Evolutionary conservation across 1,284 basidiomycete species (phyloP), one percentile per base, ranked within the genome.

Genomic region (Rhodotorula mucilaginosa): DNA sequence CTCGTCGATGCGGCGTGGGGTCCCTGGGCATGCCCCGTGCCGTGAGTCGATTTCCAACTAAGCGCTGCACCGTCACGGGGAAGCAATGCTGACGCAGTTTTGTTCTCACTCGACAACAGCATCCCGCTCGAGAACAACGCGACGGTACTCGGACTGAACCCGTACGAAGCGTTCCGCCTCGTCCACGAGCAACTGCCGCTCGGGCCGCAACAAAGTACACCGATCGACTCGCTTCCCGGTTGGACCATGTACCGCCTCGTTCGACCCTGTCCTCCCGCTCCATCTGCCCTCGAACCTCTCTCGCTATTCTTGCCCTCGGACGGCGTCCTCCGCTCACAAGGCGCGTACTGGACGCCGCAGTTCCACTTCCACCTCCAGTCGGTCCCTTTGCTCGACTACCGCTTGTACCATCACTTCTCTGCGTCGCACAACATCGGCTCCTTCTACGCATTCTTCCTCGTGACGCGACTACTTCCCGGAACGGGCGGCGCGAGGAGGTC

Each of bases 201-300:
- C 23, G 51, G 49, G 2, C 18, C 69, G 1, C 7, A 34, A 2
- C 64, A 49, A 46, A 67, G 72, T 2, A 39, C 21, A 10, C 69
- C 74, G 0, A 66, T 75, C 66, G 74, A 75, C 72, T n/a, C 54
- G 18, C 46, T 67, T 34, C 51, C 62, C 8, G 74, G 74, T 34
- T 75, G 72, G 71, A 75, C 74, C 10, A 47, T 75, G 47, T 75
- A 67, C 31, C 71, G 74, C 13, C 59, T 65, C 56, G 44, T 71
- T 39, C 61, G 67, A 1, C 72, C 69, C 1, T n/a, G 29, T 26
- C 54, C 54, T 10, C 29, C 54, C 26, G 10, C 26, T 26, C 13
- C 54, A 4, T 10, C 54, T 13, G 59, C 57, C 2, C 49, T 59
- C 54, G 59, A 31, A 2, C 48, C 62, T 2, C 58, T 75, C 34